Conservation (phyloP, 2,329 filamentous ascomycete genomes). For the Diaporthe australafricana region DNA sequence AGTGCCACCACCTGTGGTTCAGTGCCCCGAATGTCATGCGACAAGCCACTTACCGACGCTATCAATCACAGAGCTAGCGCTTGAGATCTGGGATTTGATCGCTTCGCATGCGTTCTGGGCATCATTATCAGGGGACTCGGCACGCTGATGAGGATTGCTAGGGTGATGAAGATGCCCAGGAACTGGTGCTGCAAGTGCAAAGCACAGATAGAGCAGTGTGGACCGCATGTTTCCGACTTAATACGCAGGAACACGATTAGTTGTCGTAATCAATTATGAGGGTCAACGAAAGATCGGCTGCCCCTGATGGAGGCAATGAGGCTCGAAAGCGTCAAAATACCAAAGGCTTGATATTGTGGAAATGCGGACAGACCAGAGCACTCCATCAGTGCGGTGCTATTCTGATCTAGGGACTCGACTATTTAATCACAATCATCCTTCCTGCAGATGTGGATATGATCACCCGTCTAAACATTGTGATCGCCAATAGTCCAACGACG, state of each 20-base stretch:
- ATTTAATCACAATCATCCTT: not conserved
- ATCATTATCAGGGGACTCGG: not conserved
- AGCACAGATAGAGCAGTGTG: not conserved
- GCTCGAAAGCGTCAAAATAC: not conserved
- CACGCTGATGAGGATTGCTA: not conserved
- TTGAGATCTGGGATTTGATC: constrained; percentile 9
- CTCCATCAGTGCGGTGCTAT: not conserved
- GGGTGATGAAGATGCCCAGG: not conserved
- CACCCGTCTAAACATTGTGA: not conserved
- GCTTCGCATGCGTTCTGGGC: not conserved
- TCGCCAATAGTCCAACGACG: not conserved
- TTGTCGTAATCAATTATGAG: not conserved
- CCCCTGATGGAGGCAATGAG: not conserved
- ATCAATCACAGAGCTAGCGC: not conserved
- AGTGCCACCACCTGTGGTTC: not conserved
- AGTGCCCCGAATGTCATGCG: constrained; percentile 42
- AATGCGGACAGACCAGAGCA: not conserved
- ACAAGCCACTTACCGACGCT: not conserved
- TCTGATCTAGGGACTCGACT: not conserved
- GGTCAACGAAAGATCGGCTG: not conserved
- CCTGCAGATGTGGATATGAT: not conserved
- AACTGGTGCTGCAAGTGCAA: not conserved
- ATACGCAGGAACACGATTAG: not conserved
- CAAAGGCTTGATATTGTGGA: not conserved
- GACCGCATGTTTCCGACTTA: not conserved